Base-by-base conservation (phyloP, 1,284 basidiomycete genomes). In the Mycosarcoma mackinlayi region DNA sequence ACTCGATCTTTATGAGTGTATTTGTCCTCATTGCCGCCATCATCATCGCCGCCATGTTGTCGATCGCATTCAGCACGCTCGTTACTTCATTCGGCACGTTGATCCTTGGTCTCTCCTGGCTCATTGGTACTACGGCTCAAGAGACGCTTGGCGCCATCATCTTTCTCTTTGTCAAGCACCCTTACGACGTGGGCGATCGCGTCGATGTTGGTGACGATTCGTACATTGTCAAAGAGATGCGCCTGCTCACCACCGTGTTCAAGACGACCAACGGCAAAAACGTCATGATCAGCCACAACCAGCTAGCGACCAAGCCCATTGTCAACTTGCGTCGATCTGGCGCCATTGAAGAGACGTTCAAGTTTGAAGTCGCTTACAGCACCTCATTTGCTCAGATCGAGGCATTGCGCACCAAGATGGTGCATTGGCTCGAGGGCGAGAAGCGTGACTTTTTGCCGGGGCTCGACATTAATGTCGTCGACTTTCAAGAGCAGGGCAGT, bases 151-250 rank as follows among this genome's bases (percentile, higher is more conserved):
- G 88, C 16, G 89, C 88, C 69, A 91, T 92, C 83, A 91, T 93
- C 75, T 93, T 94, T 86, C 85, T 94, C 28, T 94, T 94, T 84
- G 87, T 94, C 78, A 87, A 88, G 81, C 84, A 93, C 82, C 91
- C 91, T 0, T 94, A 90, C 85, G 92, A 94, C 83, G 92, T 94
- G 19, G 92, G 92, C 47, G 93, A 96, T 84, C 47, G 70, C 25
- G 65, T 75, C 55, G 59, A 62, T 27, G 75, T 81, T 18, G 77
- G 84, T 28, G 85, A 86, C 21, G 85, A 86, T 35, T 85, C 83
- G 16, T 94, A 91, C 83, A 91, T 90, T 5, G 92, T 94, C 67
- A 91, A 92, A 79, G 92, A 94, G 84, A 93, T 93, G 83, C 87
- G 90, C 42, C 86, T 94, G 31, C 86, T 94, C 57, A 91, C 89